Evolutionary conservation across 2,329 filamentous ascomycete species (phyloP), one percentile per base, ranked within the genome.

Genomic region (Stachybotrys echinatus): DNA sequence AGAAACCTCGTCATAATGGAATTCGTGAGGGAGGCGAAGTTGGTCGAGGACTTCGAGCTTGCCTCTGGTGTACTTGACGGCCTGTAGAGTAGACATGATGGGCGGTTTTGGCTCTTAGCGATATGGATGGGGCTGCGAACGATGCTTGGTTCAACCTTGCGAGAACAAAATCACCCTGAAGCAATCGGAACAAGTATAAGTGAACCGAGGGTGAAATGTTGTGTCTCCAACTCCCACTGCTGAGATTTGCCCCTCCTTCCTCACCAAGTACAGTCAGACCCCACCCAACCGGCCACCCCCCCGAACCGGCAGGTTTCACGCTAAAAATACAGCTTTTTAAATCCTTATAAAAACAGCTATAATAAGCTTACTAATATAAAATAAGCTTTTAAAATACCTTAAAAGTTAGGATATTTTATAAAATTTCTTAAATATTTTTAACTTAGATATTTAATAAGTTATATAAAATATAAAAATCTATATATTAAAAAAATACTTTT

Each of bases 1-100:
- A 23, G 77, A 77, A 48, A 92, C 81, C 55, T 79, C 67, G 61
- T 92, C 87, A 66, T 92, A 94, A 66, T 88, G 81, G 62, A 89
- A 85, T 58, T 88, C 83, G 63, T 94, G 88, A 14, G 89, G 89
- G 20, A 94, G 78, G 54, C 83, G 82, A n/a, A 94, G 82, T 72
- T 94, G 89, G 67, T 94, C 88, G 49, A 94, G 80, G 56, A 94
- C 89, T 57, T 88, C 77, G 51, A 94, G 76, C 65, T 79, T 79
- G 57, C 88, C 88, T 47, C 83, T 79, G 49, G 76, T 73, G 68
- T 92, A 94, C 58, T 85, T 84, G 69, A 94, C 89, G 12, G 89
- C 88, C 70, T 92, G 79, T 44, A 94, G 81, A 21, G 70, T 71
- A n/a, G 77, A 75, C 79, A 80, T 80, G 18, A 44, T 55, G 23